Base-by-base conservation (phyloP, 306 rosid species). In the Ormosia emarginata region DNA sequence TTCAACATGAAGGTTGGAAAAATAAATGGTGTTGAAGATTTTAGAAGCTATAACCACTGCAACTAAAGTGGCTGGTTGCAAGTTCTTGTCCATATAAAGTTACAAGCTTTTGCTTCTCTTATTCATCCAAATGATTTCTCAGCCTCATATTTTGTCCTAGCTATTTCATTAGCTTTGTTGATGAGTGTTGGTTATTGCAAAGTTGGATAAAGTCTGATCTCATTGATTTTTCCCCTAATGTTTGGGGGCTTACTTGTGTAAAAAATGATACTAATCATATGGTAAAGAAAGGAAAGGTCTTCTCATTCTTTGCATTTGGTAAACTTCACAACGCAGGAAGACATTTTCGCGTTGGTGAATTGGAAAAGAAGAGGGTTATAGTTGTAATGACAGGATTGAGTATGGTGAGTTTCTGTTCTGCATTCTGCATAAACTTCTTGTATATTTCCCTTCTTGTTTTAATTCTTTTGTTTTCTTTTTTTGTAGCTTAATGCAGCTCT, bases 401-500 rank as follows among this genome's bases (percentile, higher is more conserved):
- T 67, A 90, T 92, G 98, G 97, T 94, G 1, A 13, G 36, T 59
- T 18, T 73, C 12, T 74, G 2, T 13, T 74, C 3, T 17, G 44
- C 14, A 39, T 37, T 13, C 17, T 72, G 24, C 4, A 11, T 63
- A 47, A 69, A 40, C 13, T 29, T 68, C 2, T 65, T 12, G 3
- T 46, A 1, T 43, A 0, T 66, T 40, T 6, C 2, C 10, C 2
- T 1, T 55, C 61, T 52, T 0, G 44, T 65, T 70, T 4, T 3
- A 36, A 34, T 4, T 13, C 1, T 9, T 55, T 71, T 76, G 11
- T 6, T 50, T 84, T 64, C 32, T n/a, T 33, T 76, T 41, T 83
- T 14, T 52, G 49, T 33, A 94, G 98, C 88, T 91, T 18, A 94
- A 92, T 85, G 94, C 96, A 86, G 93, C 89, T 32, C 34, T 86